phyloP scores from a whole-genome alignment of 1,139 yeast species.

The Schizosaccharomyces versatilis region DNA sequence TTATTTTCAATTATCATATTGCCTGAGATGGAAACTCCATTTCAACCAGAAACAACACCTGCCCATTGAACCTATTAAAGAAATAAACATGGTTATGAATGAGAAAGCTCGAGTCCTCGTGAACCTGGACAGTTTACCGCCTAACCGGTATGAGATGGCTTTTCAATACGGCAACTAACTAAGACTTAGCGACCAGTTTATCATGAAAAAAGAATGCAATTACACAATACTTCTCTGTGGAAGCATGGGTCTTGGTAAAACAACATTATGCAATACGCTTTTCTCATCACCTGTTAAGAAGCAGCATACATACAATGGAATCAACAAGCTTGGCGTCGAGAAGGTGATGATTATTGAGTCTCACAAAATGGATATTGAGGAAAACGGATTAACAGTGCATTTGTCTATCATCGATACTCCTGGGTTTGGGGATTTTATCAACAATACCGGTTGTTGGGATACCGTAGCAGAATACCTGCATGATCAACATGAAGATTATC shows the following conservation, averaged over 20 bases:
- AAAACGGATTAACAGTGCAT: slow-evolving; percentile 49
- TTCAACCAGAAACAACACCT: too few species aligned
- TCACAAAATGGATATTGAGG: slow-evolving; percentile 77
- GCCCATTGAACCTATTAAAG: background rate
- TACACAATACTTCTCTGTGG: slow-evolving; percentile 92
- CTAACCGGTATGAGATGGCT: background rate
- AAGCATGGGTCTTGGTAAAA: slow-evolving; percentile 24
- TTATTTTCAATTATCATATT: too few species aligned
- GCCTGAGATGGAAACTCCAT: too few species aligned
- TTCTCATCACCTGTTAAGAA: slow-evolving; percentile 38
- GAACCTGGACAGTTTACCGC: background rate
- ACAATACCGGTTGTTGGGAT: slow-evolving; percentile 82
- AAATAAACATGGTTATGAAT: background rate
- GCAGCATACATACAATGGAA: slow-evolving; percentile 33
- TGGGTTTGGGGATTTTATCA: slow-evolving; percentile 91
- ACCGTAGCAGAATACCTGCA: slow-evolving; percentile 84
- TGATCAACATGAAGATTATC: slow-evolving; percentile 83
- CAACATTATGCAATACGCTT: slow-evolving; percentile 81
- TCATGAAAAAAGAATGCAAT: slow-evolving; percentile 69
- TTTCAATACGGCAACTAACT: background rate
- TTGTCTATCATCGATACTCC: slow-evolving; percentile 89
- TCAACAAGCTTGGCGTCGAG: slow-evolving; percentile 46
- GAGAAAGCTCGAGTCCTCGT: background rate
- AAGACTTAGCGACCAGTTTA: slow-evolving; percentile 46
- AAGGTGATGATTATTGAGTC: slow-evolving; percentile 84